Evolutionary conservation across 805 yeast genomes (phyloP).

Genomic region (Lipomyces japonicus): DNA sequence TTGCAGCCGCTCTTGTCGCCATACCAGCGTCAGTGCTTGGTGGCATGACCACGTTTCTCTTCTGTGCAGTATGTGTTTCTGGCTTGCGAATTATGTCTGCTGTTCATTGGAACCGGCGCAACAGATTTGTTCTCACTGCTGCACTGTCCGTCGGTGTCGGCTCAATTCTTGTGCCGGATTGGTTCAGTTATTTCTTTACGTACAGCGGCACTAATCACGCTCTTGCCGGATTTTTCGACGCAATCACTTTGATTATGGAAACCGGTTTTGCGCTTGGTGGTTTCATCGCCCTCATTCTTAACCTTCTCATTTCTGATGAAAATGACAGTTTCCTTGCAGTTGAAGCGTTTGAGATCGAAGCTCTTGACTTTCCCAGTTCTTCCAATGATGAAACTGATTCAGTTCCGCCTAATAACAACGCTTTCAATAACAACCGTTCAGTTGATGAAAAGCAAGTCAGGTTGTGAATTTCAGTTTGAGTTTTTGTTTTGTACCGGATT

Average conservation of each 20-base stretch:
- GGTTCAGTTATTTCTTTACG: conserved; percentile 64
- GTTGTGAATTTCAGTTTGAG: no score
- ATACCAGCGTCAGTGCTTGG: conserved; percentile 79
- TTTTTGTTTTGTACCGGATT: no score
- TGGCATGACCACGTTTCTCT: conserved; percentile 79
- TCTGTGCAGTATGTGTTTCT: conserved; percentile 72
- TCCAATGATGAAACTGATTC: no score
- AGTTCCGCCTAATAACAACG: no score
- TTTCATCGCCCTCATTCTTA: conserved; percentile 56
- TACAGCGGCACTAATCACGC: conserved; percentile 58
- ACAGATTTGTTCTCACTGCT: conserved; percentile 66
- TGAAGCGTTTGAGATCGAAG: conserved; percentile 23
- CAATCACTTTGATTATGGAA: conserved; percentile 65
- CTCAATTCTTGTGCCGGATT: conserved; percentile 57
- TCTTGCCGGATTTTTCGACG: conserved; percentile 60
- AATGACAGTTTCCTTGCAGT: conserved; percentile 26
- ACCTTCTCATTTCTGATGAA: conserved; percentile 60
- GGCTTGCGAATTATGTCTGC: conserved; percentile 63
- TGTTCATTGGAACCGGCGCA: conserved; percentile 59
- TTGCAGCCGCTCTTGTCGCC: conserved; percentile 77
- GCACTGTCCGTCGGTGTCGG: conserved; percentile 65
- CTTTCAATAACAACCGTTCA: no score
- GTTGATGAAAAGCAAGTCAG: no score
- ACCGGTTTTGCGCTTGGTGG: conserved; percentile 73
- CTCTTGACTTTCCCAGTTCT: no score